Evolutionary conservation across 371 early-diverging fungal genomes (phyloP), one percentile per base, ranked within the genome.

Genomic region (Coemansia linderi): DNA sequence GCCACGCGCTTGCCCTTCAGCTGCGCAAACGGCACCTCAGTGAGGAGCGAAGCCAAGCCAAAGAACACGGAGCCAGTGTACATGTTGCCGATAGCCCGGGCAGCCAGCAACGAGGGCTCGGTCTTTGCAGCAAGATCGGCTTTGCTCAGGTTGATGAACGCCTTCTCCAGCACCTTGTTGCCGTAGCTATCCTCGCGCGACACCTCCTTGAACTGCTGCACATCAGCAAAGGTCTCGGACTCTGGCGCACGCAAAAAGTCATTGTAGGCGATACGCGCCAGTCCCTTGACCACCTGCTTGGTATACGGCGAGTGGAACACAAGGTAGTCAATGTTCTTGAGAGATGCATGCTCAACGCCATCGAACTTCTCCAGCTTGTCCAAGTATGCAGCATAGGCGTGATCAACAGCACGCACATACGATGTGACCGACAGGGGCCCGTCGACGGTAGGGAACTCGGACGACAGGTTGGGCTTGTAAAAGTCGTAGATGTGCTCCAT

Each of bases 401-500:
- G 84, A 82, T 95, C 94, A 50, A 97, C 87, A 31, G 98, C 93
- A 63, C 90, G 89, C 69, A 94, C 84, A 83, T 98, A 99, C 84
- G 96, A 95, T 12, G 86, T 86, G 85, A 94, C 91, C 52, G 95
- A 93, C 65, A 95, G 89, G 46, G 90, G 90, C 37, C 98, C 99
- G 80, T 99, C 96, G 40, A 99, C 95, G 44, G 90, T 90, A 54
- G 98, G 98, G 85, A 91, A 98, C 83, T 96, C 98, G 63, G 94
- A 93, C 70, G 91, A 90, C 75, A 95, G 87, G 83, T 95, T 91
- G 67, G 98, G 98, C 88, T 99, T 99, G 89, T 95, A 90, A 73
- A 99, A 99, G 81, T 99, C 99, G 84, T 93, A 98, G 58, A 90
- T 91, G 83, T 99, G 96, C 78, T 94, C 92, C 93, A 98, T 95